A percentile compares a stretch with the other conserved stretches of the same genome.
These are phyloP conservation scores for Neonothopanus nambi DNA, from an alignment of 1,284 basidiomycete species.

Conservation along the genomic window DNA sequence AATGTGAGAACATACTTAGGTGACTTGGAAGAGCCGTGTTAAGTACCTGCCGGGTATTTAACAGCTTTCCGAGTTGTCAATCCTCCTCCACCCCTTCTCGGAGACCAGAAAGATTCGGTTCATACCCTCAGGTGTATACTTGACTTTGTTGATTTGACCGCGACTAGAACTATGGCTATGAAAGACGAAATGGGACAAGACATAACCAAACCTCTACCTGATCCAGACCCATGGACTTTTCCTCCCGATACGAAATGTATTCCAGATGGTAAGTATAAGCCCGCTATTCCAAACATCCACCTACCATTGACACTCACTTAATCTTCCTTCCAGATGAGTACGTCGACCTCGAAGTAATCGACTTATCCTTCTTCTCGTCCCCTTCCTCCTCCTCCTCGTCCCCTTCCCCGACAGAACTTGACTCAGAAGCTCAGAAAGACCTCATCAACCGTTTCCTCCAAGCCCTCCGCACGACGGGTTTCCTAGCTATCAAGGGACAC, in stretches of 20 bases:
- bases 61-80: no score
- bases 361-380: constrained; percentile 12
- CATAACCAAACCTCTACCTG: no score
- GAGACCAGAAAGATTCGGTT: no score
- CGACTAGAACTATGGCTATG: no score
- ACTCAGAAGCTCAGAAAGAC: constrained; percentile 2
- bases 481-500: constrained; percentile 20
- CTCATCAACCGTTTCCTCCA: not conserved
- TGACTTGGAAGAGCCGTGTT: no score
- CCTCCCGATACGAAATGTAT: constrained; percentile 6
- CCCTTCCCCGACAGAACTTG: not conserved
- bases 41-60: no score
- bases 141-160: no score
- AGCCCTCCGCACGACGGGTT: constrained; percentile 10
- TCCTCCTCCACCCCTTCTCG: no score
- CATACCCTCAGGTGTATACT: no score
- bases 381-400: no score
- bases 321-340: constrained; percentile 8
- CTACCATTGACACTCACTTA: not conserved
- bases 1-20: no score
- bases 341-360: constrained; percentile 14
- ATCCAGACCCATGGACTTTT: not conserved
- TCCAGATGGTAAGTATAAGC: not conserved
- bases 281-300: not conserved
- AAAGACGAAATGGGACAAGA: no score